A percentile compares a stretch with the other conserved stretches of the same genome.
Conservation (phyloP, 2,329 filamentous ascomycete species). For the Myriosclerotinia duriaeana region DNA sequence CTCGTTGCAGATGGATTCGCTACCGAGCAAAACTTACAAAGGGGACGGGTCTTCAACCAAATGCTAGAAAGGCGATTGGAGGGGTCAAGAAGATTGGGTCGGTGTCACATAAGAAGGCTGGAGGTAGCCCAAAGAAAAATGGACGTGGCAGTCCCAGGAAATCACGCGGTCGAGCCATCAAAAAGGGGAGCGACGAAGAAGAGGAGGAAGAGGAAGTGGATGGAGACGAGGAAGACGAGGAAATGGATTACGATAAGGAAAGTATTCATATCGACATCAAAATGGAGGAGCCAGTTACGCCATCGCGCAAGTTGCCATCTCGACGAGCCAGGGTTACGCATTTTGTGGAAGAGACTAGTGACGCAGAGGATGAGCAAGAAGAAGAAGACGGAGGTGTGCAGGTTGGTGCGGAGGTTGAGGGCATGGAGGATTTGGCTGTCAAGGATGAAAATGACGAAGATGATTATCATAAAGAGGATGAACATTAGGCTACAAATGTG, state of each 20-base stretch:
- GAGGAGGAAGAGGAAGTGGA: not conserved
- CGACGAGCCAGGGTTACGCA: constrained; percentile 1
- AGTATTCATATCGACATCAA: not conserved
- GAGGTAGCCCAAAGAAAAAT: not conserved
- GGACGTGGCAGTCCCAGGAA: not conserved
- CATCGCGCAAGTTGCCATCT: constrained; percentile 1
- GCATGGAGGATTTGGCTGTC: not conserved
- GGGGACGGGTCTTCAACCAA: not conserved
- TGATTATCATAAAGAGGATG: not conserved
- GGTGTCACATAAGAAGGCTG: not conserved
- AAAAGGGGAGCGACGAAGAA: not conserved
- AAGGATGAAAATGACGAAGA: not conserved
- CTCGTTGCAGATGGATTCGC: constrained; percentile 12
- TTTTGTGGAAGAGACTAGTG: constrained; percentile 10
- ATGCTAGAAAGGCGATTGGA: not conserved
- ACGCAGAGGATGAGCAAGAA: constrained; percentile 6
- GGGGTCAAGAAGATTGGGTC: not conserved
- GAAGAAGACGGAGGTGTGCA: not conserved
- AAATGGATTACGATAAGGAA: not conserved
- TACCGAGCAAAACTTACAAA: not conserved
- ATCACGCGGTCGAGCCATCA: not conserved
- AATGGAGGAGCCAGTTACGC: not conserved
- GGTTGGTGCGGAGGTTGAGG: not conserved
- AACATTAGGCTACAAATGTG: not conserved
- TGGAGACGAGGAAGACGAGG: not conserved